Percentiles rank a stretch among this genome's conserved stretches.
These are phyloP conservation scores for Cladosporium sphaerospermum DNA, from an alignment of 2,329 filamentous ascomycete species.

Conservation along the genomic window DNA sequence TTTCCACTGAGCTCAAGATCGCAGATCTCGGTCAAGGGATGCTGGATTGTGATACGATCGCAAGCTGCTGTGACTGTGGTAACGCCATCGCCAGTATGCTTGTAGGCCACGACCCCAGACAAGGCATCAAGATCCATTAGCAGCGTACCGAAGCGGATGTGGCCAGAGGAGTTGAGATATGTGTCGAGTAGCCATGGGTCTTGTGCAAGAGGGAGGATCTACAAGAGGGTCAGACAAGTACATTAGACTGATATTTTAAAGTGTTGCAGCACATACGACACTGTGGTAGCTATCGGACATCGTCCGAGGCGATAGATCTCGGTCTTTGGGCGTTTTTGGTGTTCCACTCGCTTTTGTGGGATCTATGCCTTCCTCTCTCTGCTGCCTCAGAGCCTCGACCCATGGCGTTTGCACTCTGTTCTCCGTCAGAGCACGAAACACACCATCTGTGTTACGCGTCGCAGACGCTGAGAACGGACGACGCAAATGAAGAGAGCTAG, in stretches of 20 bases:
- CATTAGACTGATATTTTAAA: neutral
- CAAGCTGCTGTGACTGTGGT: slow-evolving; percentile 60
- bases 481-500: neutral
- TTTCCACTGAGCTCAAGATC: slow-evolving; percentile 67
- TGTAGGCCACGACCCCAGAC: slow-evolving; percentile 69
- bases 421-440: slow-evolving; percentile 54
- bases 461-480: slow-evolving; percentile 16
- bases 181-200: slow-evolving; percentile 73
- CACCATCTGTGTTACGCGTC: slow-evolving; percentile 45
- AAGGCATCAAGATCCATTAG: slow-evolving; percentile 77
- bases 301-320: slow-evolving; percentile 57
- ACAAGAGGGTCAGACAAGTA: neutral
- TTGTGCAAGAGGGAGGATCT: slow-evolving; percentile 62
- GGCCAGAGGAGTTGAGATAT: slow-evolving; percentile 69
- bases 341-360: slow-evolving; percentile 28
- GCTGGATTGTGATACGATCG: slow-evolving; percentile 60
- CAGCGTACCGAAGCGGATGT: slow-evolving; percentile 66
- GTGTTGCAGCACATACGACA: slow-evolving; percentile 44
- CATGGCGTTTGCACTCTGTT: slow-evolving; percentile 61
- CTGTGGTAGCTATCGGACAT: slow-evolving; percentile 68
- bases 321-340: slow-evolving; percentile 37
- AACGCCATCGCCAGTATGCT: slow-evolving; percentile 59
- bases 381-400: slow-evolving; percentile 57
- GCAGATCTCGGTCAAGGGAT: slow-evolving; percentile 69
- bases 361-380: slow-evolving; percentile 36